Evolutionary conservation across 768 basidiomycete species (phyloP).

Genomic region (Auricularia sp.): DNA sequence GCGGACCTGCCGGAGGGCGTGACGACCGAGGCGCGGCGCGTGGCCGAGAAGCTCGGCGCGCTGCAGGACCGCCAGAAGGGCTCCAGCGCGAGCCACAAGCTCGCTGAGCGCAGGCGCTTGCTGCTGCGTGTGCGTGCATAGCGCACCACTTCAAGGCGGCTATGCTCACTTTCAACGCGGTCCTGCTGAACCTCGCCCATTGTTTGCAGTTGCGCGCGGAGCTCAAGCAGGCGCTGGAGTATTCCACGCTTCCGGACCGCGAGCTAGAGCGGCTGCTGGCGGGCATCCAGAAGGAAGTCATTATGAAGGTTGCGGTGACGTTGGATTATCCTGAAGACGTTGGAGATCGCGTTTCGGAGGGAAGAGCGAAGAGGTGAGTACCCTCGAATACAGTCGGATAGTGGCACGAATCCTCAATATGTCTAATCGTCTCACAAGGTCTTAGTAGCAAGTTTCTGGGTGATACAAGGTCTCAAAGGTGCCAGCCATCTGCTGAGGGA

Average conservation of each 20-base stretch:
- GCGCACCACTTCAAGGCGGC: too few relatives aligned
- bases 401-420: too few relatives aligned
- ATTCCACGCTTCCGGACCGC: slow-evolving; percentile 63
- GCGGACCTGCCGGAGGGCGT: slow-evolving; percentile 77
- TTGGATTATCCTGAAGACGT: background rate
- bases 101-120: slow-evolving; percentile 54
- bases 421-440: too few relatives aligned
- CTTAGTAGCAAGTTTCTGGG: too few relatives aligned
- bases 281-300: slow-evolving; percentile 54
- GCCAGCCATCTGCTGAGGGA: too few relatives aligned
- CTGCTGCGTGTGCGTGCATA: slow-evolving; percentile 45
- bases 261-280: slow-evolving; percentile 58
- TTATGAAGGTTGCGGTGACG: slow-evolving; percentile 34
- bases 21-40: slow-evolving; percentile 47
- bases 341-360: too few relatives aligned
- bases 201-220: slow-evolving; percentile 56
- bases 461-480: too few relatives aligned
- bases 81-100: slow-evolving; percentile 50
- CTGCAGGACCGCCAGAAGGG: slow-evolving; percentile 47
- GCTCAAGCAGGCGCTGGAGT: slow-evolving; percentile 58
- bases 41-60: slow-evolving; percentile 48
- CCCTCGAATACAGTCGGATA: too few relatives aligned
- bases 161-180: background rate
- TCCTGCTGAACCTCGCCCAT: background rate
- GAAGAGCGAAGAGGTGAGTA: too few relatives aligned